Evolutionary conservation across 2,329 filamentous ascomycete species (phyloP).

Genomic region (Diaporthe destruens): DNA sequence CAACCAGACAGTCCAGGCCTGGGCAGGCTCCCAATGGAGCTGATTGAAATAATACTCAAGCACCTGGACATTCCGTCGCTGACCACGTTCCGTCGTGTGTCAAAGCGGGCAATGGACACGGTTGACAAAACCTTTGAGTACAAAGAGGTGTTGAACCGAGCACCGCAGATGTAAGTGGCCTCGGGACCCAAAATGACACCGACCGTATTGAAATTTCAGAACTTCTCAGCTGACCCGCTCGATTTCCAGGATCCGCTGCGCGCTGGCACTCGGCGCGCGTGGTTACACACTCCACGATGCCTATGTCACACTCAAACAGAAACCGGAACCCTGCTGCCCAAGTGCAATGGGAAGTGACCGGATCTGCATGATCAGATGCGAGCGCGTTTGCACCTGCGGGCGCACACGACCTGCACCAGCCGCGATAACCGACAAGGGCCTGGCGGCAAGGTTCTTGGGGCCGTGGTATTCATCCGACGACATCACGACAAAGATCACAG

Average conservation of each 20-base stretch:
- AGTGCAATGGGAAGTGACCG: accelerated
- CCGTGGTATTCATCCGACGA: accelerated
- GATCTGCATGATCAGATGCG: background rate
- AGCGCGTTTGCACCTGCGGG: background rate
- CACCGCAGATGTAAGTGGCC: conserved; percentile 10
- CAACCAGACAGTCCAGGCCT: background rate
- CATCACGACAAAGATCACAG: too few relatives aligned
- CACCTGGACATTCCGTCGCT: background rate
- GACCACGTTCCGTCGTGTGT: conserved; percentile 2
- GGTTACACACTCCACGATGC: background rate
- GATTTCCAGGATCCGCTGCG: background rate
- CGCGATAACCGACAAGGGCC: too few relatives aligned
- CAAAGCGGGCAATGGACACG: background rate
- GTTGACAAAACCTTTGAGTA: background rate
- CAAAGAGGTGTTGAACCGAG: background rate
- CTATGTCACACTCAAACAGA: background rate
- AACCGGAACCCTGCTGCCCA: too few relatives aligned
- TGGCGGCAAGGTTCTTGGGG: too few relatives aligned
- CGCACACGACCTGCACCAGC: too few relatives aligned
- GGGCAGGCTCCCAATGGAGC: background rate
- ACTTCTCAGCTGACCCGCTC: background rate
- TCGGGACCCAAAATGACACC: too few relatives aligned
- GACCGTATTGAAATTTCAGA: background rate
- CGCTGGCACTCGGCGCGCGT: background rate
- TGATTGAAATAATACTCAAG: background rate